A percentile compares a stretch with the other conserved stretches of the same genome.
These are phyloP conservation scores for Benincasa hispida DNA, from an alignment of 306 rosid species.

Conservation along the genomic window DNA sequence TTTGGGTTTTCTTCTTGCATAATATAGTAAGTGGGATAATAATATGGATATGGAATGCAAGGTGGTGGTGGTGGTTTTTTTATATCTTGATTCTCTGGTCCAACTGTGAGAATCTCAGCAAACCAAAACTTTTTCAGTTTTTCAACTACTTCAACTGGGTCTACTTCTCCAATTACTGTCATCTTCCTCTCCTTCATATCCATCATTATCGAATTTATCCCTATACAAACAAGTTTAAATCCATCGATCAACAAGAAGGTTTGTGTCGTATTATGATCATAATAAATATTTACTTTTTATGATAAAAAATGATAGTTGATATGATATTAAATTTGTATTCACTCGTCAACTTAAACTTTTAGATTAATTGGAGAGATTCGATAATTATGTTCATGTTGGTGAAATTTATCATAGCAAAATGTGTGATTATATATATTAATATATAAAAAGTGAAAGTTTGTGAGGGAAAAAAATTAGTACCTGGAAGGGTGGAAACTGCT, in stretches of 20 bases:
- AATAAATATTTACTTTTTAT: too few species aligned
- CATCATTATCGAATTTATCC: conserved; percentile 63
- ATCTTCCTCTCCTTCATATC: conserved; percentile 70
- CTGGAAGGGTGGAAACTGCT: conserved; percentile 46
- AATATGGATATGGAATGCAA: not conserved
- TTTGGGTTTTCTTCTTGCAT: conserved; percentile 14
- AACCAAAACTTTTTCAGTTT: conserved; percentile 60
- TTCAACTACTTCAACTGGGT: conserved; percentile 45
- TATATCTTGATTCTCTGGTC: conserved; percentile 22
- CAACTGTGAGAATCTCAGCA: conserved; percentile 62
- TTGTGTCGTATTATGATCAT: too few species aligned
- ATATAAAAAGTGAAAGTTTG: too few species aligned
- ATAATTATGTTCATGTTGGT: too few species aligned
- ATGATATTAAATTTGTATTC: too few species aligned
- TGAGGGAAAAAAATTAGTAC: not conserved
- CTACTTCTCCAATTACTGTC: conserved; percentile 53
- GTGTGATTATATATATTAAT: too few species aligned
- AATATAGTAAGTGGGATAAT: conserved; percentile 3
- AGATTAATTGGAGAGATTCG: too few species aligned
- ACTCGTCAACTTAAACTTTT: too few species aligned
- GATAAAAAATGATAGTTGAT: too few species aligned
- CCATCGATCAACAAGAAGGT: too few species aligned
- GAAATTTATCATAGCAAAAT: too few species aligned
- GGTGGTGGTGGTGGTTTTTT: not conserved
- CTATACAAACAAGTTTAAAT: conserved; percentile 21